Evolutionary conservation across 208 protist genomes (phyloP).

Genomic region (Leishmania aethiopica): DNA sequence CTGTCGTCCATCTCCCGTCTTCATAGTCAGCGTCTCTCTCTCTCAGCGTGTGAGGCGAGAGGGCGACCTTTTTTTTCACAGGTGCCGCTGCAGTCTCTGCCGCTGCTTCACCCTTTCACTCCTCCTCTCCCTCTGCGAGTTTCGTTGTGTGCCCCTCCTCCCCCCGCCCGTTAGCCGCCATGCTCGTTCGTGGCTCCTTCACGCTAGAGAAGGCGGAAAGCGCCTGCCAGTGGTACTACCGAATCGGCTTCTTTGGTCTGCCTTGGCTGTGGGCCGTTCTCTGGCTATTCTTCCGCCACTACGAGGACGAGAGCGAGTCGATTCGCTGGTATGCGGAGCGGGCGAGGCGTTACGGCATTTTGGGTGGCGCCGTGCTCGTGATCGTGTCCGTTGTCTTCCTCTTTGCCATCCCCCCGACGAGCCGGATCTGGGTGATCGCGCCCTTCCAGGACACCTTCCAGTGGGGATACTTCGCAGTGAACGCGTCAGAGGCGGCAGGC

Average conservation of each 20-base stretch:
- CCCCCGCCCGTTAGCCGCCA: neutral
- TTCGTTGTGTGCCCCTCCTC: neutral
- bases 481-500: slow-evolving; percentile 10
- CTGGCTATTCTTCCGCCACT: slow-evolving; percentile 29
- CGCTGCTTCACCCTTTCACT: neutral
- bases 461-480: slow-evolving; percentile 33
- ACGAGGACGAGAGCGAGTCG: slow-evolving; percentile 29
- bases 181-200: slow-evolving; percentile 32
- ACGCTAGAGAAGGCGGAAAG: slow-evolving; percentile 31
- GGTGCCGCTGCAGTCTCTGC: neutral
- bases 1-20: neutral
- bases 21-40: neutral
- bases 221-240: slow-evolving; percentile 32
- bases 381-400: slow-evolving; percentile 7
- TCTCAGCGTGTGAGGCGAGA: neutral
- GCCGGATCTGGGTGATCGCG: slow-evolving; percentile 33
- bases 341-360: slow-evolving; percentile 16
- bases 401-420: slow-evolving; percentile 18
- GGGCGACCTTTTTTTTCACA: neutral
- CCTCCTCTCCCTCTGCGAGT: neutral
- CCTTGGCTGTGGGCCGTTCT: slow-evolving; percentile 38
- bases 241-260: slow-evolving; percentile 25
- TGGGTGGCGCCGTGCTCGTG: slow-evolving; percentile 3
- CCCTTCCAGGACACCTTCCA: slow-evolving; percentile 32
- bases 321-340: slow-evolving; percentile 32